Percentiles rank a stretch among this genome's conserved stretches.
These are phyloP conservation scores for Cucumis melo DNA, from an alignment of 306 rosid genomes.

Conservation along the genomic window DNA sequence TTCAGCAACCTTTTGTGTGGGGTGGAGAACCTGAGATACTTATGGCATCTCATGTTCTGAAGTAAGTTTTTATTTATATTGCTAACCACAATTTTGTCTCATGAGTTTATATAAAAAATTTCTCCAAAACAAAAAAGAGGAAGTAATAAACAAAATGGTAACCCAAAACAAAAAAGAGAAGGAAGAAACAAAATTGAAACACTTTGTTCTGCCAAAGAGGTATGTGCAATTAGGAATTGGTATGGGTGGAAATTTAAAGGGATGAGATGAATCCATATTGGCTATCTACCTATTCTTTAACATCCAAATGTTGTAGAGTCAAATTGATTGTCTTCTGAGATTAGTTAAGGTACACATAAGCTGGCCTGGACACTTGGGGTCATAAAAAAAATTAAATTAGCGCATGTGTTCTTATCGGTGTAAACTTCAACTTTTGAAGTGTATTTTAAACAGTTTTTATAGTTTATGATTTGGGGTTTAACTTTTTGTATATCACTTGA, in stretches of 20 bases:
- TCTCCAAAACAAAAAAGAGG: background rate
- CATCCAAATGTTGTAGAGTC: too few species aligned
- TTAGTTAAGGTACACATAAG: too few species aligned
- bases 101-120: background rate
- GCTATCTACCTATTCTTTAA: too few species aligned
- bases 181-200: background rate
- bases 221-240: background rate
- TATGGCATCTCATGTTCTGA: constrained; percentile 89
- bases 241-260: too few species aligned
- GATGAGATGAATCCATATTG: too few species aligned
- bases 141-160: too few species aligned
- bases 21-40: constrained; percentile 93
- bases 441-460: too few species aligned
- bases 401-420: background rate
- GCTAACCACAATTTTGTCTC: background rate
- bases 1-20: constrained; percentile 69
- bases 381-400: too few species aligned
- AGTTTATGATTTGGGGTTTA: background rate
- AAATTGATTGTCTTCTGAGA: too few species aligned
- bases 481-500: background rate
- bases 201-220: background rate
- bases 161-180: background rate
- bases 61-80: constrained; percentile 28
- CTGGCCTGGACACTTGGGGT: too few species aligned
- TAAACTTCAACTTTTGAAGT: background rate